Conservation (phyloP, 202 grass and related monocot genomes). For the Panicum hallii region DNA sequence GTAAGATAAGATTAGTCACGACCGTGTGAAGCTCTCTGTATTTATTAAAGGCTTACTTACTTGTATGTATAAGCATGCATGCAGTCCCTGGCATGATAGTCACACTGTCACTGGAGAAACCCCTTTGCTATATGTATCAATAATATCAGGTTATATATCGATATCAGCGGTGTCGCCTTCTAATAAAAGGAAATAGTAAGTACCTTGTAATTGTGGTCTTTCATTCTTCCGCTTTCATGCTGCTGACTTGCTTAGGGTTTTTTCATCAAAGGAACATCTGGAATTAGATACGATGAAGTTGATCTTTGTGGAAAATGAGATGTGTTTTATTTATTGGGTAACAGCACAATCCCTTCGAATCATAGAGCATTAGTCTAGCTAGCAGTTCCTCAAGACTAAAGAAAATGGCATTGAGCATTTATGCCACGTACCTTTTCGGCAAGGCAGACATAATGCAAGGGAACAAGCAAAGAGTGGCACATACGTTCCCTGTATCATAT, state of each 20-base stretch:
- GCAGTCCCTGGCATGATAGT: slow-evolving; percentile 48
- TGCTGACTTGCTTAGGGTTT: background rate
- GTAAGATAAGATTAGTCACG: slow-evolving; percentile 56
- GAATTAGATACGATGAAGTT: slow-evolving; percentile 40
- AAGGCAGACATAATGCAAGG: background rate
- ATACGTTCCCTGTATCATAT: slow-evolving; percentile 9
- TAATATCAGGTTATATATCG: slow-evolving; percentile 43
- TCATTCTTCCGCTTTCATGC: slow-evolving; percentile 35
- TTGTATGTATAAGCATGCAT: slow-evolving; percentile 45
- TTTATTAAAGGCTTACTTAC: slow-evolving; percentile 67
- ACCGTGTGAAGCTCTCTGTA: slow-evolving; percentile 52
- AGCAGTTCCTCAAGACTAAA: background rate
- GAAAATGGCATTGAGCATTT: slow-evolving; percentile 24
- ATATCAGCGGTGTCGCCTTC: slow-evolving; percentile 44
- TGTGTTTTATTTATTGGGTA: slow-evolving; percentile 12
- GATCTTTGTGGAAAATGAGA: slow-evolving; percentile 37
- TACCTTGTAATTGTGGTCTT: slow-evolving; percentile 46
- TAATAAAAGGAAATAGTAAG: slow-evolving; percentile 57
- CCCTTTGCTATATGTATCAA: slow-evolving; percentile 50
- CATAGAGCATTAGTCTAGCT: background rate
- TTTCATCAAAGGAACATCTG: slow-evolving; percentile 35
- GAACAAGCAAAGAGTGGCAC: background rate
- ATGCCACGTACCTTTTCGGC: background rate
- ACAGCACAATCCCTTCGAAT: slow-evolving; percentile 30
- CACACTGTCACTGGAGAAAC: slow-evolving; percentile 26